Evolutionary conservation across 306 rosid species (phyloP), one percentile per base, ranked within the genome.

Genomic region (Glycine soja): DNA sequence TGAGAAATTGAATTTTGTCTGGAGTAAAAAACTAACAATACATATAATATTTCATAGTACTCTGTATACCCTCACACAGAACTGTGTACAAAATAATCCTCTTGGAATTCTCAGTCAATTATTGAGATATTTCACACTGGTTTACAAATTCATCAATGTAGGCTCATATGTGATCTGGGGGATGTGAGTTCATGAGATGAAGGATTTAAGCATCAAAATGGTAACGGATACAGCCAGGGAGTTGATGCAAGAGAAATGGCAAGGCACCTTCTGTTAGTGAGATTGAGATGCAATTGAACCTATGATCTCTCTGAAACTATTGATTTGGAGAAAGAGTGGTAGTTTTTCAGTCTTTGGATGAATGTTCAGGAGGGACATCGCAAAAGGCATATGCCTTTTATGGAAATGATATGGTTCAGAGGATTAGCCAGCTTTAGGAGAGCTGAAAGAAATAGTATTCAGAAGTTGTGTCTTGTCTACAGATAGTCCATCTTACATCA

Each of bases 251-350:
- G 18, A 58, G 19, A 70, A 70, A 70, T 70, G 19, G 75, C 11
- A 48, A 24, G 43, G 43, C 7, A 0, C 43, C 43, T 66, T 40
- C 11, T 19, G 56, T 4, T 19, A 24, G 75, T 12, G 64, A 52
- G 64, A 72, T 52, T 24, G 13, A 72, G 34, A 72, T 36, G 45
- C 32, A 72, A 72, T n/a, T 30, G 63, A 32, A 15, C 8, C 75
- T 14, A 5, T 51, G 76, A 14, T 51, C 30, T 72, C 48, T 7
- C 48, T 32, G 63, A 30, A 72, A 51, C 47, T 8, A 54, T 51
- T 51, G 24, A 52, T 32, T 8, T 32, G 13, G 76, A 50, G 45
- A 24, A 61, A 61, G 52, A 45, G 54, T 70, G 50, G 40, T 34
- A 52, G 50, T 36, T 72, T 72, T 32, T 8, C 8, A 8, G 24